These are phyloP conservation scores for Tephrocybe rancida DNA, from an alignment of 768 basidiomycete genomes.

Conservation along the genomic window DNA sequence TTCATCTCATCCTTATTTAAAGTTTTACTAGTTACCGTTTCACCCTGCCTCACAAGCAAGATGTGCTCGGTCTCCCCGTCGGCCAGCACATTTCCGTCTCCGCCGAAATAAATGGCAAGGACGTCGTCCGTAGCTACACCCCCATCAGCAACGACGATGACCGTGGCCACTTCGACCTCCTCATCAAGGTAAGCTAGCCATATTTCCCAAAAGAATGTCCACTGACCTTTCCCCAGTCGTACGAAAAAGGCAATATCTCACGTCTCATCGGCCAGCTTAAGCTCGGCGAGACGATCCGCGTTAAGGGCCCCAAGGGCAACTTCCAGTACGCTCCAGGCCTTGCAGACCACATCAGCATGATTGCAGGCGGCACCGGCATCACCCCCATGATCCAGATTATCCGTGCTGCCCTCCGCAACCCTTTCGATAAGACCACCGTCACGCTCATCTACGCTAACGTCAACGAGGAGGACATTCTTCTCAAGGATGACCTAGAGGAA, in stretches of 20 bases:
- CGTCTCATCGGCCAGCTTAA: conserved; percentile 80
- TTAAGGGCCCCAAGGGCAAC: conserved; percentile 97
- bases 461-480: conserved; percentile 87
- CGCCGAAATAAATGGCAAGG: conserved; percentile 91
- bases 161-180: conserved; percentile 90
- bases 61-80: conserved; percentile 90
- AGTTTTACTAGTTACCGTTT: conserved; percentile 79
- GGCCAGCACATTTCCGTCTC: conserved; percentile 95
- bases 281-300: conserved; percentile 82
- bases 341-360: conserved; percentile 88
- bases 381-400: conserved; percentile 99
- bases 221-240: conserved; percentile 62
- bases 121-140: conserved; percentile 90
- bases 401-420: conserved; percentile 88
- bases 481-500: conserved; percentile 85
- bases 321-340: conserved; percentile 82
- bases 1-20: background rate
- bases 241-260: conserved; percentile 98
- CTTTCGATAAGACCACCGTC: conserved; percentile 80
- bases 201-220: background rate
- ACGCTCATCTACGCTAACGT: conserved; percentile 97
- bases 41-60: conserved; percentile 69
- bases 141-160: conserved; percentile 94
- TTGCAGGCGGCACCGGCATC: conserved; percentile 98
- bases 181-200: conserved; percentile 77